Base-by-base conservation (phyloP, 345 rosid species). In the Litchi chinensis region DNA sequence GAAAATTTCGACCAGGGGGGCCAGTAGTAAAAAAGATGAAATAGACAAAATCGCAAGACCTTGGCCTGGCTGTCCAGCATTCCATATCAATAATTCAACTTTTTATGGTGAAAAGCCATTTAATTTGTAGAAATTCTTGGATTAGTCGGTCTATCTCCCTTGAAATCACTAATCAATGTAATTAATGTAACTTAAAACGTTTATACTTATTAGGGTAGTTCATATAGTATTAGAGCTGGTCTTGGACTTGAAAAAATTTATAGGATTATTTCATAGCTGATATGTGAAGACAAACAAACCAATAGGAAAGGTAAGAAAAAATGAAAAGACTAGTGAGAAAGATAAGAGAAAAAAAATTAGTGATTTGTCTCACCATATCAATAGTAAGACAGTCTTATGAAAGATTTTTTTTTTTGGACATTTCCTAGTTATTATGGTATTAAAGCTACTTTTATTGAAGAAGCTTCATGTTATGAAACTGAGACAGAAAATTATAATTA, bases 21-120 rank as follows among this genome's bases (percentile, higher is more conserved):
- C 76, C 78, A 4, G 28, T n/a, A 5, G 2, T 44, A 24, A 37
- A 74, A 82, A 82, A 74, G 72, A 40, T 68, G 76, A 60, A 77
- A 21, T 24, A 37, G 71, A 77, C 65, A 72, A 40, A 50, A 24
- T 52, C 70, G 48, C 16, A 48, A 10, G 82, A 64, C 74, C 56
- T 64, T 82, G 75, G 68, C 84, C 37, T 68, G 63, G 10, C 18
- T 15, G 13, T 28, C 75, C 64, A 57, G 52, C 76, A 21, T 32
- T n/a, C 48, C 52, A 19, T 39, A 1, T 1, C 78, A 46, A 78
- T n/a, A 62, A 69, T 77, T 77, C 74, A 66, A 57, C 68, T 39
- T 63, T 3, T 41, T 10, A 22, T 59, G 12, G 37, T 12, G 56
- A 60, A 5, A 37, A 60, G 9, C 64, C 65, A 32, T 24, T 56